A percentile compares a stretch with the other conserved stretches of the same genome.
Evolutionary conservation across 2,329 filamentous ascomycete species (phyloP).

Genomic region (Camillea tinctor): DNA sequence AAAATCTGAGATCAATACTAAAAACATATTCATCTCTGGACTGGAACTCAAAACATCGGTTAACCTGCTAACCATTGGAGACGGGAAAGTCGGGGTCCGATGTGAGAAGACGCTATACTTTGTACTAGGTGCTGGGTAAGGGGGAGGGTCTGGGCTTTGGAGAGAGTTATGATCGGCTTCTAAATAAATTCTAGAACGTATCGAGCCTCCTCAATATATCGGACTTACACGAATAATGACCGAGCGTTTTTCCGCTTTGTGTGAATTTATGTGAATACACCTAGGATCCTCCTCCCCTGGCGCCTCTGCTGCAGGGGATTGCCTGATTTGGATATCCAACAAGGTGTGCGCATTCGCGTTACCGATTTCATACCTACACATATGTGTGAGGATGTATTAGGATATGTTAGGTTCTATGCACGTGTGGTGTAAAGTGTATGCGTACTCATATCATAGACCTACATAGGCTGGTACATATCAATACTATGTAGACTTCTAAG

Average conservation of each 20-base stretch:
- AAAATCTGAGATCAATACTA: background rate
- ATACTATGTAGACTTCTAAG: too few species aligned
- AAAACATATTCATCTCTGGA: too few species aligned
- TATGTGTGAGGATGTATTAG: too few species aligned
- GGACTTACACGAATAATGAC: background rate
- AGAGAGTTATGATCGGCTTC: slow-evolving; percentile 5
- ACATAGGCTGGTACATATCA: too few species aligned
- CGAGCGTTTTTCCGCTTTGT: background rate
- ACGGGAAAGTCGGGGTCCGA: background rate
- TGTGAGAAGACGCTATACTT: background rate
- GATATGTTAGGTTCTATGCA: too few species aligned
- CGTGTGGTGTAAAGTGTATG: background rate
- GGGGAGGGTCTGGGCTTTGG: background rate
- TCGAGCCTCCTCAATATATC: slow-evolving; percentile 4
- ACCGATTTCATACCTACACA: too few species aligned
- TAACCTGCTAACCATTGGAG: background rate
- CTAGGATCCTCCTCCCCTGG: too few species aligned
- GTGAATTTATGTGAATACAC: background rate
- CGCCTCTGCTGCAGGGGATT: background rate
- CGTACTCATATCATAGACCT: background rate
- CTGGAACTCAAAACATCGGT: background rate
- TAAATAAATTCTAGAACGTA: slow-evolving; percentile 15
- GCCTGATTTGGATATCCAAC: background rate
- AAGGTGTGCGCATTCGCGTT: too few species aligned
- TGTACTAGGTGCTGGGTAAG: background rate